Evolutionary conservation across 345 rosid genomes (phyloP).

Genomic region (Camelina laxa): DNA sequence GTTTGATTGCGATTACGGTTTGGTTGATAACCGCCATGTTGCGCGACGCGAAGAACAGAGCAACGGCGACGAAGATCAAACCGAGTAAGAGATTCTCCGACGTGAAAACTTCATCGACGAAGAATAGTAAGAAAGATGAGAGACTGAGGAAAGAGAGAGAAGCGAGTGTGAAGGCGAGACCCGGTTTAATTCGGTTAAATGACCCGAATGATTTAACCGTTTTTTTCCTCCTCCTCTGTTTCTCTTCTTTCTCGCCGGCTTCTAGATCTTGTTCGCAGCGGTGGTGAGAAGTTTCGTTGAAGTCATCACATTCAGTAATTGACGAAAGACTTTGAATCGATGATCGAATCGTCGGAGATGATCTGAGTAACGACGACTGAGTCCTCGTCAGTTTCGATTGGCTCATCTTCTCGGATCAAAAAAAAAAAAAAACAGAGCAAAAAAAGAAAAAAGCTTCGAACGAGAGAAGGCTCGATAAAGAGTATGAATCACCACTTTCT

Average conservation of each 20-base stretch:
- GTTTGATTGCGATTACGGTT: constrained; percentile 48
- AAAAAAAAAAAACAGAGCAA: not conserved
- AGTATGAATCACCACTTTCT: constrained; percentile 50
- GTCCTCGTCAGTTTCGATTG: constrained; percentile 77
- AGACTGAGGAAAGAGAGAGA: constrained; percentile 57
- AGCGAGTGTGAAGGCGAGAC: constrained; percentile 57
- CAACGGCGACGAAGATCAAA: constrained; percentile 71
- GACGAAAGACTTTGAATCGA: constrained; percentile 84
- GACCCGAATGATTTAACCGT: constrained; percentile 48
- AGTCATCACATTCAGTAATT: constrained; percentile 64
- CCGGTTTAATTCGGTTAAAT: constrained; percentile 53
- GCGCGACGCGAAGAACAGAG: constrained; percentile 78
- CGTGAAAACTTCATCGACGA: constrained; percentile 60
- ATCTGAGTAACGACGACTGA: constrained; percentile 82
- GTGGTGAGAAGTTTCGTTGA: constrained; percentile 26
- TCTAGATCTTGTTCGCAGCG: constrained; percentile 38
- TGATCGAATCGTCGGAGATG: constrained; percentile 82
- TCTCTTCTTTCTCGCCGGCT: constrained; percentile 51
- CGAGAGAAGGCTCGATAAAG: constrained; percentile 26
- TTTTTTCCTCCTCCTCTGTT: constrained; percentile 38
- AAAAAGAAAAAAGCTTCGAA: not conserved
- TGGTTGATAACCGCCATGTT: constrained; percentile 69
- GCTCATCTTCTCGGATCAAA: constrained; percentile 45
- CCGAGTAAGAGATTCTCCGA: constrained; percentile 83
- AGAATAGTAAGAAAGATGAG: constrained; percentile 55